Evolutionary conservation across 495 filamentous ascomycete genomes (phyloP).

Genomic region (Viridothelium virens): DNA sequence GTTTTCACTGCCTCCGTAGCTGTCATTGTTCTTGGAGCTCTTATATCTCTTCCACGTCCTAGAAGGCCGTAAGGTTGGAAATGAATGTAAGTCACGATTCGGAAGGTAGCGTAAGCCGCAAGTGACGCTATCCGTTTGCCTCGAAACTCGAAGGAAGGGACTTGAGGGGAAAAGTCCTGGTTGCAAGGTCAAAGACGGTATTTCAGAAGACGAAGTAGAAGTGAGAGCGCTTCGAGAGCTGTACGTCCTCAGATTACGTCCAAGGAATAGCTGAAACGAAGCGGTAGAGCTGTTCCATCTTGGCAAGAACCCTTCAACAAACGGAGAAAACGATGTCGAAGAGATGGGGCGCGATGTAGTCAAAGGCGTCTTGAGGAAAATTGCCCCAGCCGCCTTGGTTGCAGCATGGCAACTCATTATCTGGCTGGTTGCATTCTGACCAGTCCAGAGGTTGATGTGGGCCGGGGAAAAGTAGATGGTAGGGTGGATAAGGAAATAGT

Average conservation of each 20-base stretch:
- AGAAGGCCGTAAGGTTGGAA: not conserved
- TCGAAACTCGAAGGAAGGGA: not conserved
- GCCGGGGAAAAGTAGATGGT: not conserved
- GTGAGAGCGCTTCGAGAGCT: not conserved
- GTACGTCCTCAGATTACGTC: not conserved
- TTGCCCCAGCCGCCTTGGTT: slow-evolving; percentile 15
- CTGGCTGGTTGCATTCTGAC: slow-evolving; percentile 8
- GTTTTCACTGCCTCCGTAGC: not conserved
- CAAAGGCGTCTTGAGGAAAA: not conserved
- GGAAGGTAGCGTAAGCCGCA: slow-evolving; percentile 6
- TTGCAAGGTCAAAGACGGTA: not conserved
- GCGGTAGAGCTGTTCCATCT: not conserved
- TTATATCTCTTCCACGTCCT: slow-evolving; percentile 34
- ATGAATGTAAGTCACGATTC: not conserved
- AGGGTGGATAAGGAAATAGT: not conserved
- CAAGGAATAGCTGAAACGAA: not conserved
- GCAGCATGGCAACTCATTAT: slow-evolving; percentile 26
- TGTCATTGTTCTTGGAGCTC: slow-evolving; percentile 38
- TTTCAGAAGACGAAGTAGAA: not conserved
- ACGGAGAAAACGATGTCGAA: not conserved
- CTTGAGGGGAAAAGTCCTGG: not conserved
- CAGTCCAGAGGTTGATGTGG: not conserved
- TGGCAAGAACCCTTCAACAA: not conserved
- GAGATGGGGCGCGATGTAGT: not conserved
- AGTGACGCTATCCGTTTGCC: slow-evolving; percentile 24